These are phyloP conservation scores for Acanthamoeba rhysodes DNA, from an alignment of 208 protist species.

Conservation along the genomic window DNA sequence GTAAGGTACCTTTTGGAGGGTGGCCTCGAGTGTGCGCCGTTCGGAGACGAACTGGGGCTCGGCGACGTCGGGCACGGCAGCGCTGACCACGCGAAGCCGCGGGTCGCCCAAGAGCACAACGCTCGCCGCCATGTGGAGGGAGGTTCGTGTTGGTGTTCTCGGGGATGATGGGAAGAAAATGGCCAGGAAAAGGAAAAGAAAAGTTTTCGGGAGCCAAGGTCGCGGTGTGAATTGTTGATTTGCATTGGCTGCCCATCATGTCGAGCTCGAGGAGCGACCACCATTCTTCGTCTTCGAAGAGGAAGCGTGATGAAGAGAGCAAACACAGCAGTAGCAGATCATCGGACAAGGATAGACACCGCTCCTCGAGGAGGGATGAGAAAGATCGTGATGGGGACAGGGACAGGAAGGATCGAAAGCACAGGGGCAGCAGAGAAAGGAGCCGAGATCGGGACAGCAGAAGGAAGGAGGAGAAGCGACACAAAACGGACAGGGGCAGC, in stretches of 20 bases:
- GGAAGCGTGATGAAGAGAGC: background rate
- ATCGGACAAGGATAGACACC: background rate
- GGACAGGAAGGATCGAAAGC: background rate
- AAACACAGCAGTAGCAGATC: background rate
- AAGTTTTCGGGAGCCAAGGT: background rate
- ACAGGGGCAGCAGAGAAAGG: background rate
- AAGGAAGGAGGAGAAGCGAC: slow-evolving; percentile 46
- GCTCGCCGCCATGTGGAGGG: background rate
- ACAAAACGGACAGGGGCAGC: background rate
- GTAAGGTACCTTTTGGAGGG: slow-evolving; percentile 55
- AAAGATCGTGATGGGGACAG: background rate
- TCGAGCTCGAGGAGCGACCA: background rate
- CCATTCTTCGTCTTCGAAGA: background rate
- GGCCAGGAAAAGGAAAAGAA: background rate
- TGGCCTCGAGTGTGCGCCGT: background rate
- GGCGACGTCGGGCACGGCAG: slow-evolving; percentile 9
- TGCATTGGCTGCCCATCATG: background rate
- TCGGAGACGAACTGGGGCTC: slow-evolving; percentile 15
- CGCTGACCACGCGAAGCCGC: background rate
- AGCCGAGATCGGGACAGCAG: slow-evolving; percentile 7
- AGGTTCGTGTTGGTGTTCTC: too few relatives aligned
- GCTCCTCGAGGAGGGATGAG: background rate
- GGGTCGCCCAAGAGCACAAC: slow-evolving; percentile 56
- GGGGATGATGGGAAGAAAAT: too few relatives aligned
- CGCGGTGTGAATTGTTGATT: too few relatives aligned